Base-by-base conservation (phyloP, 345 rosid species). In the Erodium maritimum region DNA sequence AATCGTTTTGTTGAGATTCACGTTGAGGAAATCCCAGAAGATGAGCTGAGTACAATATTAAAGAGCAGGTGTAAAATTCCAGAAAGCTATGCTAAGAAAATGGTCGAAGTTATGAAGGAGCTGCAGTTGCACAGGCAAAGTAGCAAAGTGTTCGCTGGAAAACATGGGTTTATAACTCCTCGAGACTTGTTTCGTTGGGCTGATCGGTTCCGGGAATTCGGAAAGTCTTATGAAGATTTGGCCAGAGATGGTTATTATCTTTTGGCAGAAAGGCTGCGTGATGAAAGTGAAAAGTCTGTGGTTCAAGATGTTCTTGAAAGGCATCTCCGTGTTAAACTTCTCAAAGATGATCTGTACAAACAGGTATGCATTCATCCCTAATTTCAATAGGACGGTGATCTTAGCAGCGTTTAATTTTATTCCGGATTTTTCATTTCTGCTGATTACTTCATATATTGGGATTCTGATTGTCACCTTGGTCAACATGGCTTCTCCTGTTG, bases 151-250 rank as follows among this genome's bases (percentile, higher is more conserved):
- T 91, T 91, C 81, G 96, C 98, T 69, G 98, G 98, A 68, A 91
- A 91, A 78, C 98, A 91, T 71, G 98, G 98, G 64, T 91, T 77
- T 74, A 86, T 91, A 64, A 91, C 98, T 62, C 95, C 98, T 45
- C 75, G 98, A 67, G 98, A 91, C 67, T 77, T 91, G 71, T 88
- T 91, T 73, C 91, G 98, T 64, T 91, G 96, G 98, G 96, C 98
- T 59, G 67, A 79, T 72, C 89, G 95, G 61, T 88, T 88, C 63
- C 80, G 75, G 76, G 72, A 64, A 29, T 82, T 73, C 74, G 84
- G 90, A 57, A 73, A 67, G 66, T 78, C 83, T 54, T 74, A 83
- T 68, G 96, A 91, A 70, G 91, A 81, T 63, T 79, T 88, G 70
- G 96, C 95, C 21, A 80, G 82, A 70, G 93, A 91, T 64, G 98